Evolutionary conservation across 306 rosid genomes (phyloP), one percentile per base, ranked within the genome.

Genomic region (Casuarina equisetifolia): DNA sequence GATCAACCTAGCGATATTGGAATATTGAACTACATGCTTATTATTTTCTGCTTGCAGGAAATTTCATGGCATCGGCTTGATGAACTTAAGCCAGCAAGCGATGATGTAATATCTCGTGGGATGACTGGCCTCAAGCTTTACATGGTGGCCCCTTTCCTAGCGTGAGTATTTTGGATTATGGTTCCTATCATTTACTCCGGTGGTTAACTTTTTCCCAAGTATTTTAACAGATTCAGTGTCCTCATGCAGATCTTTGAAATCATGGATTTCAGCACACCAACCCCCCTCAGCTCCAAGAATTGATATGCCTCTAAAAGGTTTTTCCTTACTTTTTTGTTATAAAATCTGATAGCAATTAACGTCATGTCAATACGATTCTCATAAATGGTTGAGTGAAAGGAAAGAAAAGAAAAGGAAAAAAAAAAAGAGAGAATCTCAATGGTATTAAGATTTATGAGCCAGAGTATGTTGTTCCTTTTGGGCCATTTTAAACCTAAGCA

Each of bases 61-160:
- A 95, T 95, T 74, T 90, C 97, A 13, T 95, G 98, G 98, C 98
- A 92, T 11, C 88, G 96, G 58, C 90, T 95, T 70, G 98, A 91
- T 85, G 98, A 95, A 5, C 90, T 95, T 79, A 91, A 86, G 67
- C 93, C 98, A 52, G 90, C 90, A 5, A 92, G 83, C 85, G 86
- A 75, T 75, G 97, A 92, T 40, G 97, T 92, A 78, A 95, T 95
- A 89, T 92, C 97, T 74, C 98, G 97, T 83, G 97, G 97, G 74
- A 82, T 86, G 81, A 91, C 88, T 39, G 98, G 98, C 79, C 97
- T 95, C 82, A 95, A 95, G 88, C 93, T 95, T 82, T 95, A 95
- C 82, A 95, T 95, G 98, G 98, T 95, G 84, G 82, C 98, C 73
- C 98, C 98, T 78, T 95, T 95, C 83, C 81, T 95, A 45, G 87